These are phyloP conservation scores for Candida sakaeoensis DNA, from an alignment of 805 yeast genomes.

Conservation along the genomic window DNA sequence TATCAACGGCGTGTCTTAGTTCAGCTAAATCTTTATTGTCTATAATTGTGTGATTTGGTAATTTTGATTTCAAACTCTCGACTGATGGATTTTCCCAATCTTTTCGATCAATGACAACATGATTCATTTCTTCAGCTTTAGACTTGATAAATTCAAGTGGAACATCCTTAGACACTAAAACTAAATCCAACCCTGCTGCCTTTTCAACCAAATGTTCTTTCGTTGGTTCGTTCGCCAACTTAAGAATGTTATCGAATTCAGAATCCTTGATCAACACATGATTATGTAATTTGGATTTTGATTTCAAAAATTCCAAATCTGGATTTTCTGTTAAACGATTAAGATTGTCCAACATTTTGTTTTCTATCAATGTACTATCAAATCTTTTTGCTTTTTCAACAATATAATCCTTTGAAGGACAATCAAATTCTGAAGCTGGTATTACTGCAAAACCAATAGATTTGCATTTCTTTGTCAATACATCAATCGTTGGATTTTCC, in stretches of 20 bases:
- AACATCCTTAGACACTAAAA: constrained; percentile 15
- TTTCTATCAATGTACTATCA: constrained; percentile 12
- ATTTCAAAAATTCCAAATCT: constrained; percentile 13
- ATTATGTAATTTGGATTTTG: constrained; percentile 12
- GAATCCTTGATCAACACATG: constrained; percentile 2
- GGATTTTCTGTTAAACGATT: constrained; percentile 18
- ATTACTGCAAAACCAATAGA: constrained; percentile 5
- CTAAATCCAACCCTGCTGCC: constrained; percentile 11
- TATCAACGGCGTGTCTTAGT: constrained; percentile 7
- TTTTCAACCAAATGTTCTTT: constrained; percentile 14
- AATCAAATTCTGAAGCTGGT: constrained; percentile 9
- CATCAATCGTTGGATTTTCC: constrained; percentile 18
- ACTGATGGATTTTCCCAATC: constrained; percentile 13
- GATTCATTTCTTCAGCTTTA: constrained; percentile 13
- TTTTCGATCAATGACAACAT: constrained; percentile 8
- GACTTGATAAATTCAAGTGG: constrained; percentile 17
- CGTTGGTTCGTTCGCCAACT: constrained; percentile 17
- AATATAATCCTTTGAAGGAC: constrained; percentile 17
- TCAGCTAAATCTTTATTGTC: constrained; percentile 10
- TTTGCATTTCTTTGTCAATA: constrained; percentile 10
- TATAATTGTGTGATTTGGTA: constrained; percentile 13
- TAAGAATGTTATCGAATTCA: constrained; percentile 13
- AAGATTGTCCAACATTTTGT: constrained; percentile 14
- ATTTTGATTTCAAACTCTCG: constrained; percentile 16
- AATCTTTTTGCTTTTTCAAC: constrained; percentile 14